phyloP scores from a whole-genome alignment of 129 eudicot species.

The Lonicera japonica region DNA sequence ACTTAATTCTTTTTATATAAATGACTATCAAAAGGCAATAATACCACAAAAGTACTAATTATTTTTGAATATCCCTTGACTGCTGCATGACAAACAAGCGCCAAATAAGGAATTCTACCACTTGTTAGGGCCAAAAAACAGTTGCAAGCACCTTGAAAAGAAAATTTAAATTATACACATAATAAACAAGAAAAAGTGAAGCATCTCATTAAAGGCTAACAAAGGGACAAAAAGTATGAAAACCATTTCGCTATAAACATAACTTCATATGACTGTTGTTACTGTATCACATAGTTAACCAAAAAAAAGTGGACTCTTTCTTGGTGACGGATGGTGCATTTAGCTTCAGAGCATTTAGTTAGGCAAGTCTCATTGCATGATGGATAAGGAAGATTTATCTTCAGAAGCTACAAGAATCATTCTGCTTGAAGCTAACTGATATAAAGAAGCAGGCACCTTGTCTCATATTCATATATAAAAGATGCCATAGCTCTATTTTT shows the following conservation, averaged over 20 bases:
- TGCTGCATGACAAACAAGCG: background rate
- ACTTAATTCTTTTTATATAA: no score
- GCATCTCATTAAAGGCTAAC: background rate
- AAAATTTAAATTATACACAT: background rate
- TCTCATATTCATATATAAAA: background rate
- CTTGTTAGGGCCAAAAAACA: background rate
- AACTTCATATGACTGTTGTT: background rate
- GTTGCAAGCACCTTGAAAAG: background rate
- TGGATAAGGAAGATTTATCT: background rate
- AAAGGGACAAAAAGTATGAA: background rate
- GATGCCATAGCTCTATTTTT: background rate
- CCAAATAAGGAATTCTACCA: background rate
- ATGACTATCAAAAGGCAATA: no score
- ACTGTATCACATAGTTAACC: background rate
- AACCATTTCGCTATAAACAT: background rate
- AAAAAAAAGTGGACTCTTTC: background rate
- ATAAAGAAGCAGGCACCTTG: background rate
- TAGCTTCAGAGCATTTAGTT: background rate
- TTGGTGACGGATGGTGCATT: background rate
- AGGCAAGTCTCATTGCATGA: background rate
- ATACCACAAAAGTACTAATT: background rate
- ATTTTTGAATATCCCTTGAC: background rate
- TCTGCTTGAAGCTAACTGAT: background rate
- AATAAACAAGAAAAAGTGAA: background rate
- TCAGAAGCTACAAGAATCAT: background rate